phyloP scores from a whole-genome alignment of 2,329 filamentous ascomycete species.

The Emmonsia crescens region DNA sequence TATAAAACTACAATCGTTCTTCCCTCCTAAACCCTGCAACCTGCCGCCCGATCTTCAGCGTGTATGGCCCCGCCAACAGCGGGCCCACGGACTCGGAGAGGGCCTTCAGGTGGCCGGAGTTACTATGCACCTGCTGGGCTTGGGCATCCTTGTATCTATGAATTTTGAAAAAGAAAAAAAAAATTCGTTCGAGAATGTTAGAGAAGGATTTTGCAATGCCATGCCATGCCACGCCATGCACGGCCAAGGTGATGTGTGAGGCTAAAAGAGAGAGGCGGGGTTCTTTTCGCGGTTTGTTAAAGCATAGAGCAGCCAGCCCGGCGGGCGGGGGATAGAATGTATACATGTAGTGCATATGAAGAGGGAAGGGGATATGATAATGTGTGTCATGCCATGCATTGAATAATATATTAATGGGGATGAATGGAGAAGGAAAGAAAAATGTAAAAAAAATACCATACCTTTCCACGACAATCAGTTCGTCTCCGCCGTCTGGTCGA shows the following conservation, averaged over 20 bases:
- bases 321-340: no score
- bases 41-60: conserved; percentile 8
- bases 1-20: conserved; percentile 8
- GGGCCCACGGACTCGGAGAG: conserved; percentile 5
- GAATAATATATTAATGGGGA: no score
- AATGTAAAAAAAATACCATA: conserved; percentile 6
- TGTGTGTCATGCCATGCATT: no score
- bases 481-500: conserved; percentile 18
- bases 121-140: conserved; percentile 9
- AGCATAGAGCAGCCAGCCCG: no score
- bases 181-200: background rate
- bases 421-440: no score
- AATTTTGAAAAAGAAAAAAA: background rate
- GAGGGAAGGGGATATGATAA: no score
- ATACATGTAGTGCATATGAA: no score
- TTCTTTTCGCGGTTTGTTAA: no score
- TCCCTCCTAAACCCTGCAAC: conserved; percentile 9
- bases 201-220: background rate
- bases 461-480: conserved; percentile 27
- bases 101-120: conserved; percentile 10
- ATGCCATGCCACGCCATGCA: no score
- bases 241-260: no score
- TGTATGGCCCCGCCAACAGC: conserved; percentile 6
- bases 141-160: conserved; percentile 10
- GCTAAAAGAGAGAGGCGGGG: no score